phyloP scores from a whole-genome alignment of 2,329 filamentous ascomycete species.

The Aspergillus latus region DNA sequence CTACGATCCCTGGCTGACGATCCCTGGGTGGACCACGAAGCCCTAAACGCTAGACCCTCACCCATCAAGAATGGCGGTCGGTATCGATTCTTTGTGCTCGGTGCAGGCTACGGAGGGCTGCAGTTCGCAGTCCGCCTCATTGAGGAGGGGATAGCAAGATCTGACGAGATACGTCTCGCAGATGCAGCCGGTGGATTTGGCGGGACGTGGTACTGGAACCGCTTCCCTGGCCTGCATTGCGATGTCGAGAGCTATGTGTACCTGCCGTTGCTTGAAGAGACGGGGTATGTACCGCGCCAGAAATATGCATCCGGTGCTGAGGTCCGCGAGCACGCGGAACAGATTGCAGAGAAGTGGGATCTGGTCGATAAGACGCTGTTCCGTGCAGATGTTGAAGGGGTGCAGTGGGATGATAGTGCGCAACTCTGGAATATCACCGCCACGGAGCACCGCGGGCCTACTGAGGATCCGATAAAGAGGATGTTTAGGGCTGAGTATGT shows the following conservation, averaged over 20 bases:
- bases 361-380: background rate
- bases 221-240: slow-evolving; percentile 52
- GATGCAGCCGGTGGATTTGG: slow-evolving; percentile 15
- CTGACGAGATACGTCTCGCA: background rate
- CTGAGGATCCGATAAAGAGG: background rate
- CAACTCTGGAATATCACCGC: background rate
- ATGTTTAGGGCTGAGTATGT: background rate
- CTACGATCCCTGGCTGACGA: background rate
- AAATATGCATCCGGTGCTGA: slow-evolving; percentile 15
- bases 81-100: background rate
- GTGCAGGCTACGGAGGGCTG: background rate
- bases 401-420: background rate
- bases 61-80: background rate
- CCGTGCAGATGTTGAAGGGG: background rate
- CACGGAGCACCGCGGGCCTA: background rate
- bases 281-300: slow-evolving; percentile 13
- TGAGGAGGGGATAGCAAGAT: background rate
- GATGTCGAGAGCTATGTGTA: slow-evolving; percentile 56
- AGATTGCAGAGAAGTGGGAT: slow-evolving; percentile 5
- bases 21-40: background rate
- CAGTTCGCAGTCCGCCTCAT: background rate
- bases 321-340: slow-evolving; percentile 12
- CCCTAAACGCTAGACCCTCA: background rate
- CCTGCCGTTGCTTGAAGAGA: slow-evolving; percentile 19
- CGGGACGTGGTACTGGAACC: slow-evolving; percentile 49